Evolutionary conservation across 306 rosid genomes (phyloP), one percentile per base, ranked within the genome.

Genomic region (Sicyos baderoa): DNA sequence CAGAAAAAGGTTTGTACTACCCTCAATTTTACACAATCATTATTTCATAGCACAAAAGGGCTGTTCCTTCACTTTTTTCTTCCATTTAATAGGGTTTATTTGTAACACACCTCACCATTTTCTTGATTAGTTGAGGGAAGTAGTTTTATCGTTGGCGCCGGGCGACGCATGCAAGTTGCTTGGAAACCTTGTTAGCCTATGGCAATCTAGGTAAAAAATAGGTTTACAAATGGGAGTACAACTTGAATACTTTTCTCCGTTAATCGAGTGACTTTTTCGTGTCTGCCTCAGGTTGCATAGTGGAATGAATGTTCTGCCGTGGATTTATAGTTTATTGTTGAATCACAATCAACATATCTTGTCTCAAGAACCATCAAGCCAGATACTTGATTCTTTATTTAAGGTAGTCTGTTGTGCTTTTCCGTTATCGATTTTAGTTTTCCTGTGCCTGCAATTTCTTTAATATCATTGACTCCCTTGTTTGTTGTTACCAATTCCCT

Each of bases 281-380:
- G 73, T 80, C 52, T 64, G 77, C 70, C 54, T 76, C 88, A 93
- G 99, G 84, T 77, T 88, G 22, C 76, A 79, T 68, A 76, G 78
- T 0, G 89, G 96, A 76, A 85, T 86, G 77, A 74, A 79, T 19
- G 85, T 81, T 68, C 85, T 93, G 75, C 97, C 91, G 23, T 93
- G 99, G 99, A 86, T 93, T 42, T 80, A 86, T 75, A 67, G 83
- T 86, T 85, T 93, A 72, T 71, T 90, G 80, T 81, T 85, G 72
- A 83, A 79, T 78, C 91, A 86, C 54, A 76, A 85, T 84, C 85
- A 82, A 59, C 78, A 78, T 79, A 48, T 84, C 65, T 75, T 76
- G 75, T 84, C 82, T 49, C 78, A 82, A 58, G 85, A 88, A 63
- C 82, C 74, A 10, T 69, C 53, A 35, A 68, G 80, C 23, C 78